phyloP scores from a whole-genome alignment of 225 moss, liverwort and hornwort species.

The Thuidium tamariscinum region DNA sequence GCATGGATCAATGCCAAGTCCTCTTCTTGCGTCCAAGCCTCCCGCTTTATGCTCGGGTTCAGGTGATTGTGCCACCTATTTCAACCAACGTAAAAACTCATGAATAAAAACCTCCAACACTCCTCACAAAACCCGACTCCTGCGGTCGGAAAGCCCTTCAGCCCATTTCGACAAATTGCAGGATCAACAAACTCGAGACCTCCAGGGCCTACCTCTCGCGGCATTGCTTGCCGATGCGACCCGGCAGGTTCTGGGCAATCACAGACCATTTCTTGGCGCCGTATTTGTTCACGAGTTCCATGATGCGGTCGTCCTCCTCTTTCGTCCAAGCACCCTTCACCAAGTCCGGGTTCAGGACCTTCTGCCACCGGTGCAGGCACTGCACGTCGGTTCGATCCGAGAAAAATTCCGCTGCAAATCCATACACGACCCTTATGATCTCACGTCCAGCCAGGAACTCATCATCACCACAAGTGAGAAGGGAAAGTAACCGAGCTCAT shows the following conservation, averaged over 20 bases:
- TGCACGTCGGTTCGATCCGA: slow-evolving; percentile 78
- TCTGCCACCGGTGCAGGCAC: slow-evolving; percentile 88
- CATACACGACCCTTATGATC: not conserved
- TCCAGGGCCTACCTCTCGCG: slow-evolving; percentile 59
- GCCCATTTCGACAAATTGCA: no score
- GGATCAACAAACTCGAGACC: not conserved
- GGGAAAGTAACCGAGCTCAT: not conserved
- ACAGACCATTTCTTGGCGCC: slow-evolving; percentile 99
- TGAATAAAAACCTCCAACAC: not conserved
- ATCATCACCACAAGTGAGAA: not conserved
- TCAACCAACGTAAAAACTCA: not conserved
- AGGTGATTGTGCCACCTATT: slow-evolving; percentile 99
- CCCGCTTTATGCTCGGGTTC: slow-evolving; percentile 93
- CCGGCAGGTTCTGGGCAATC: slow-evolving; percentile 87
- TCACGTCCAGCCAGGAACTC: not conserved
- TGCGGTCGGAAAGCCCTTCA: not conserved
- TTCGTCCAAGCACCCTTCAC: slow-evolving; percentile 95
- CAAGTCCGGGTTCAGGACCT: slow-evolving; percentile 79
- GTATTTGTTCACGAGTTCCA: slow-evolving; percentile 84
- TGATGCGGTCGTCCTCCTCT: slow-evolving; percentile 94
- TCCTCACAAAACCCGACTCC: not conserved
- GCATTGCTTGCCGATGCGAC: slow-evolving; percentile 97
- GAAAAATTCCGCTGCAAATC: slow-evolving; percentile 83
- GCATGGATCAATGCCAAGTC: slow-evolving; percentile 79
- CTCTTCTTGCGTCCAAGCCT: slow-evolving; percentile 96